Base-by-base conservation (phyloP, 208 protist species). In the Trypanosoma melophagium region DNA sequence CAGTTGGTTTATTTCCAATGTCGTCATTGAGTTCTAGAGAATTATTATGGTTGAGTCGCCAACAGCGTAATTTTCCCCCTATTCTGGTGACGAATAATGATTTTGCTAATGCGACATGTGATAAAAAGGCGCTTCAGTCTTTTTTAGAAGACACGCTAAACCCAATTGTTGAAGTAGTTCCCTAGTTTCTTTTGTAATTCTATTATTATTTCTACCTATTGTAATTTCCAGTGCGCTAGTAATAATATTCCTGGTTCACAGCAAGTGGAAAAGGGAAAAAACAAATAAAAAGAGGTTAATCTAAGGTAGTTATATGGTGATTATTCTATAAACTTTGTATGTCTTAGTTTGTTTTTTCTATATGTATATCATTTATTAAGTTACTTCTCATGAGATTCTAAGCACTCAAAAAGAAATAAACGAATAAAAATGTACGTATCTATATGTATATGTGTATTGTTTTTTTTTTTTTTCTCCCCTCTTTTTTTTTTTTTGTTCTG, bases 11-110 rank as follows among this genome's bases (percentile, higher is more conserved):
- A 21, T 84, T 93, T 41, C 45, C 57, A 1, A 22, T 75, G 0
- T 58, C 59, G 41, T 59, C 66, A 0, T 61, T 93, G n/a, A 66
- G 58, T 16, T 44, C 77, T 0, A 72, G 68, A 60, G 84, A 93
- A 40, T 57, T 90, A n/a, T 22, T 87, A 42, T 93, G 87, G 87
- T 66, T 93, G 13, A 87, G 82, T 63, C 79, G 77, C 70, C 56
- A 86, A 64, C 47, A 79, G 10, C 41, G 42, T 0, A 19, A 53
- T 0, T 81, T 92, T 42, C 84, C 87, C 3, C 71, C 79, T 12
- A 52, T 93, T 28, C 54, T 78, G 19, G 66, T 84, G 40, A 81
- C 79, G 0, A 84, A 89, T 60, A 72, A 67, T 28, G 71, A 86
- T 49, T 31, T 73, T 19, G 28, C 19, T 0, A 74, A 60, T 10